These are phyloP conservation scores for Syzygium aromaticum DNA, from an alignment of 345 rosid species.

Conservation along the genomic window DNA sequence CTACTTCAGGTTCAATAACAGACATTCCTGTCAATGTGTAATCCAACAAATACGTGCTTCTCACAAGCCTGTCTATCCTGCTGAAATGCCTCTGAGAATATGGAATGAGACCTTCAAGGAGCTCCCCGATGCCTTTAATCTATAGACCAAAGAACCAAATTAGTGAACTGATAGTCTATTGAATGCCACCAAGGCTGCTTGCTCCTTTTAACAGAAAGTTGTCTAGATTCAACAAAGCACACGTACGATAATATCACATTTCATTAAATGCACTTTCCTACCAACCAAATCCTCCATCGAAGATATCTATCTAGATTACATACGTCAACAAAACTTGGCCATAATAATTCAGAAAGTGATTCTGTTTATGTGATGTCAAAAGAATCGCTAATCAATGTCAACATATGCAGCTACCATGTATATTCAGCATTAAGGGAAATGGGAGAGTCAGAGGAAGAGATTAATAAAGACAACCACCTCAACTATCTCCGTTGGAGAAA, in stretches of 20 bases:
- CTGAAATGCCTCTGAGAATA: conserved; percentile 85
- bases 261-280: not conserved
- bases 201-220: not conserved
- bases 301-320: not conserved
- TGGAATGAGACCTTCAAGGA: conserved; percentile 83
- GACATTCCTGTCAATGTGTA: conserved; percentile 82
- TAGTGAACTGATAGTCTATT: not conserved
- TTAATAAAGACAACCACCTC: conserved; percentile 39
- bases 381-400: not conserved
- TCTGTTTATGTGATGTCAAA: not conserved
- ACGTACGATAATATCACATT: not conserved
- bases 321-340: not conserved
- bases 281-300: not conserved
- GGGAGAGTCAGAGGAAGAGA: not conserved
- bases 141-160: conserved; percentile 10
- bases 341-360: not conserved
- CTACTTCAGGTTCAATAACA: conserved; percentile 51
- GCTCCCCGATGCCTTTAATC: conserved; percentile 76
- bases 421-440: not conserved
- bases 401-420: not conserved
- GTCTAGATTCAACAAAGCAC: not conserved
- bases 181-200: not conserved
- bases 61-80: conserved; percentile 78
- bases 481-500: conserved; percentile 68
- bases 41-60: conserved; percentile 87